Evolutionary conservation across 2,329 filamentous ascomycete species (phyloP).

Genomic region (Neofusicoccum sp.): DNA sequence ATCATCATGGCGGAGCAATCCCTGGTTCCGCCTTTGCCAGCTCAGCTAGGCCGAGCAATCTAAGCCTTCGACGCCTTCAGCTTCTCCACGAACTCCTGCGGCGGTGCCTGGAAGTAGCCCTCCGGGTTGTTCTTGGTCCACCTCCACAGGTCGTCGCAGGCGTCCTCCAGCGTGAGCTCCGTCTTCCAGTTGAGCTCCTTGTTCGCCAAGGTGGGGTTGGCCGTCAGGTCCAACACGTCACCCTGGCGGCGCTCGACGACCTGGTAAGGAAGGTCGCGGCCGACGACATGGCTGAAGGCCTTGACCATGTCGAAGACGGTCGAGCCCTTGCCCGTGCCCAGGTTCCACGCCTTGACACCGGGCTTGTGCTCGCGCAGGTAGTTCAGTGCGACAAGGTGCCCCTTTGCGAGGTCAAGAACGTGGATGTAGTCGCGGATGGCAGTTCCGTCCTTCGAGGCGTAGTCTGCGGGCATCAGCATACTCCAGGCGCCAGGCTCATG

Average conservation of each 20-base stretch:
- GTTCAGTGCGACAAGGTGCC: slow-evolving; percentile 85
- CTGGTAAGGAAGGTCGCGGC: slow-evolving; percentile 81
- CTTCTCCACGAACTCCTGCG: slow-evolving; percentile 70
- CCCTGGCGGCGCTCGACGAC: slow-evolving; percentile 79
- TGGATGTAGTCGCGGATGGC: slow-evolving; percentile 98
- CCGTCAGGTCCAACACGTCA: slow-evolving; percentile 92
- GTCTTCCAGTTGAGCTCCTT: slow-evolving; percentile 91
- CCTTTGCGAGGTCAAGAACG: slow-evolving; percentile 82
- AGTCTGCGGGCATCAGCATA: slow-evolving; percentile 59
- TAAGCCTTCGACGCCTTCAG: slow-evolving; percentile 24
- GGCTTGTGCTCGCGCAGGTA: slow-evolving; percentile 81
- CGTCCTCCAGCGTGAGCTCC: slow-evolving; percentile 83
- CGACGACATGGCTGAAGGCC: slow-evolving; percentile 84
- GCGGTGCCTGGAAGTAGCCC: slow-evolving; percentile 91
- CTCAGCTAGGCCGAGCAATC: neutral
- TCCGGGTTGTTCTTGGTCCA: slow-evolving; percentile 97
- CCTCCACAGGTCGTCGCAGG: slow-evolving; percentile 90
- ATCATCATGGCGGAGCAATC: neutral
- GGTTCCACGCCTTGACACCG: slow-evolving; percentile 92
- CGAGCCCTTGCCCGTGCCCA: slow-evolving; percentile 90
- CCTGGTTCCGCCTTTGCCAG: neutral
- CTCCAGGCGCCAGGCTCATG: neutral
- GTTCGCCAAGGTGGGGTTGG: slow-evolving; percentile 84
- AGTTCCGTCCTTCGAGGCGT: slow-evolving; percentile 83
- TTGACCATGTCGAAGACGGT: slow-evolving; percentile 98